A percentile compares a stretch with the other conserved stretches of the same genome.
phyloP scores from a whole-genome alignment of 2,329 filamentous ascomycete species.

The Dryadomyces quercivorus region DNA sequence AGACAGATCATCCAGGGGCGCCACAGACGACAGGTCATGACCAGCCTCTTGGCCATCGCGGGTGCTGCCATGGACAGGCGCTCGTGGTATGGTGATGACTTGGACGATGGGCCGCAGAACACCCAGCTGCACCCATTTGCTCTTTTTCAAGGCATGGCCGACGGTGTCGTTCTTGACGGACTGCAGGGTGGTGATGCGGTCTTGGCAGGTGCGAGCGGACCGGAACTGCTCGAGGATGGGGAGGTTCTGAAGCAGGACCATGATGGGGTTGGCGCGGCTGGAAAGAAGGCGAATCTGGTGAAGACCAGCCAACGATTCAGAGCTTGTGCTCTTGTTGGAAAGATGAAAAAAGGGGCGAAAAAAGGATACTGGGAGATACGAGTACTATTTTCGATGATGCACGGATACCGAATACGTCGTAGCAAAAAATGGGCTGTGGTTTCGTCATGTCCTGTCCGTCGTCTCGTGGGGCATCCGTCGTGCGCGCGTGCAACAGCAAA shows the following conservation, averaged over 20 bases:
- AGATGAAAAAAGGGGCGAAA: not conserved
- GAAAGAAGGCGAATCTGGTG: too few species aligned
- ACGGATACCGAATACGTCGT: not conserved
- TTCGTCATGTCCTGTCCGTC: not conserved
- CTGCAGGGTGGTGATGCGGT: constrained; percentile 51
- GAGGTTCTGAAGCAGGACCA: constrained; percentile 41
- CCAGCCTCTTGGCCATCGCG: constrained; percentile 26
- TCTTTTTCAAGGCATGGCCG: constrained; percentile 79
- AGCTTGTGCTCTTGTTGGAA: too few species aligned
- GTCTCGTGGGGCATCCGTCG: not conserved
- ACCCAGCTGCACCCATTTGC: constrained; percentile 60
- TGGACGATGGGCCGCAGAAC: constrained; percentile 46
- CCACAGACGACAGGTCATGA: constrained; percentile 4
- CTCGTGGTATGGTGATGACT: constrained; percentile 26
- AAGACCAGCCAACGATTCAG: too few species aligned
- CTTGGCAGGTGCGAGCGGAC: constrained; percentile 35
- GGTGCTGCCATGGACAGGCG: constrained; percentile 14
- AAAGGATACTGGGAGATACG: not conserved
- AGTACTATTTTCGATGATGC: not conserved
- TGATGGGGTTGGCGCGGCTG: constrained; percentile 17
- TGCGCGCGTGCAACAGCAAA: not conserved
- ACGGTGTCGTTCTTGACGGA: constrained; percentile 80
- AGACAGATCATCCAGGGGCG: constrained; percentile 28
- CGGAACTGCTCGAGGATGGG: constrained; percentile 45
- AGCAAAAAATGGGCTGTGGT: not conserved